These are phyloP conservation scores for Przewalskia tangutica DNA, from an alignment of 257 asterid species.

Conservation along the genomic window DNA sequence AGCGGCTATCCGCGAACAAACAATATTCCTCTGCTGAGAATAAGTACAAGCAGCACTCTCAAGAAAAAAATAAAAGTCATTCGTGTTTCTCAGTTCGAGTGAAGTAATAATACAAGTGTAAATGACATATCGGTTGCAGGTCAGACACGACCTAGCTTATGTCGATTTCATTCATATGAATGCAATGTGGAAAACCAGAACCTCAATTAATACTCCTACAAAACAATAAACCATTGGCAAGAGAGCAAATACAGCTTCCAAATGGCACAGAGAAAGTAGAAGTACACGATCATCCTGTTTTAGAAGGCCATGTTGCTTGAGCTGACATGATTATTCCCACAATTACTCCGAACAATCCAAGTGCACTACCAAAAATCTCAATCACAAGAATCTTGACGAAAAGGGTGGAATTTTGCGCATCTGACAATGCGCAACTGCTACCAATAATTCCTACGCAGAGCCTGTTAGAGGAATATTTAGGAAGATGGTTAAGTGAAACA, in stretches of 20 bases:
- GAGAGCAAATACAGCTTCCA: not conserved
- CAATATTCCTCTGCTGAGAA: not conserved
- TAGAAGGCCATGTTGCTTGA: conserved; percentile 95
- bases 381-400: conserved; percentile 94
- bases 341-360: conserved; percentile 91
- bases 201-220: not conserved
- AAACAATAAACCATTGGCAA: not conserved
- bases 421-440: conserved; percentile 98
- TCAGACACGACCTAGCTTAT: not conserved
- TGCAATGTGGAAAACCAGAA: not conserved
- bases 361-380: conserved; percentile 97
- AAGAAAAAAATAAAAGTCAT: not conserved
- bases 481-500: conserved; percentile 3
- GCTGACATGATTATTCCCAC: conserved; percentile 99
- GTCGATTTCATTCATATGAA: not conserved
- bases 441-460: conserved; percentile 96
- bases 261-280: not conserved
- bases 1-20: not conserved
- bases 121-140: not conserved
- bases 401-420: conserved; percentile 91
- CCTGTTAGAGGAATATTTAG: conserved; percentile 27
- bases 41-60: not conserved
- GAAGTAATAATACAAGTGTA: not conserved
- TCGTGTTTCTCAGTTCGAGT: not conserved
- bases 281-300: conserved; percentile 15